These are phyloP conservation scores for Linnemannia exigua DNA, from an alignment of 192 early-diverging fungal genomes.

Conservation along the genomic window DNA sequence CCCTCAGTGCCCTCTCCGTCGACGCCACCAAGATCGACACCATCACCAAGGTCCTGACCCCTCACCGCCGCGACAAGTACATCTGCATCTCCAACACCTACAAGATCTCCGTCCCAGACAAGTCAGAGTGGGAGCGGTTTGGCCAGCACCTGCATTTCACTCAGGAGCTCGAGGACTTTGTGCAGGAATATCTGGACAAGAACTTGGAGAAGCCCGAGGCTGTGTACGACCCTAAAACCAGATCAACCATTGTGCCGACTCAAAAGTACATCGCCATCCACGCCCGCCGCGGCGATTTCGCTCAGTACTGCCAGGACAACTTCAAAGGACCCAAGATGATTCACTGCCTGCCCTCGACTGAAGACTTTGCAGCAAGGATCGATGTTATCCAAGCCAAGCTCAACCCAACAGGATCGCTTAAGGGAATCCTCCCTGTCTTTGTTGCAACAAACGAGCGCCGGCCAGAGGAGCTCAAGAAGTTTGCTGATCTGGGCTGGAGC, in stretches of 20 bases:
- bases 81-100: slow-evolving; percentile 56
- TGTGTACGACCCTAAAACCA: slow-evolving; percentile 22
- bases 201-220: slow-evolving; percentile 29
- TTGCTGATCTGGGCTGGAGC: slow-evolving; percentile 46
- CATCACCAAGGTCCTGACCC: slow-evolving; percentile 24
- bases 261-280: slow-evolving; percentile 53
- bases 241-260: slow-evolving; percentile 20
- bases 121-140: slow-evolving; percentile 49
- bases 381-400: slow-evolving; percentile 36
- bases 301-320: slow-evolving; percentile 43
- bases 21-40: slow-evolving; percentile 44
- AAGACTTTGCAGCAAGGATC: slow-evolving; percentile 35
- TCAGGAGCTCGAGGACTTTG: slow-evolving; percentile 41
- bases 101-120: slow-evolving; percentile 47
- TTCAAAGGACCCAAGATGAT: slow-evolving; percentile 46
- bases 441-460: slow-evolving; percentile 48
- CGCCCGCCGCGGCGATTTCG: slow-evolving; percentile 51
- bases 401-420: slow-evolving; percentile 20
- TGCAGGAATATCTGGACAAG: slow-evolving; percentile 39
- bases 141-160: slow-evolving; percentile 56
- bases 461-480: slow-evolving; percentile 55
- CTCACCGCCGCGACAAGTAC: slow-evolving; percentile 38
- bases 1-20: slow-evolving; percentile 20
- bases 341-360: slow-evolving; percentile 50
- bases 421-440: slow-evolving; percentile 46